These are phyloP conservation scores for Wickerhamiella slavikovae DNA, from an alignment of 805 yeast genomes.

Conservation along the genomic window DNA sequence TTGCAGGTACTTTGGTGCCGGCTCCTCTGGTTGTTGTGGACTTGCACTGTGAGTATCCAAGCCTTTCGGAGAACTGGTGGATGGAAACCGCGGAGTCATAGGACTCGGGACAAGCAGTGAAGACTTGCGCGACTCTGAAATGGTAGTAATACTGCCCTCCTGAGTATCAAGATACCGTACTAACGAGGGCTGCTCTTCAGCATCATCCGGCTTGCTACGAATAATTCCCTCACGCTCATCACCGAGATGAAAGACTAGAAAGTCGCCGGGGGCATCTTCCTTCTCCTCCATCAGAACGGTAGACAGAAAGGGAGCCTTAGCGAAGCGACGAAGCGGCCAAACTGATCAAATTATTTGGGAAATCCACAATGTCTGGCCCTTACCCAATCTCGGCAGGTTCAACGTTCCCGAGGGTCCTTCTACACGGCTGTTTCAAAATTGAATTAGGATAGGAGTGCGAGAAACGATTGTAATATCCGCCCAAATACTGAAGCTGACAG, in stretches of 20 bases:
- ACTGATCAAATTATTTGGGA: too few relatives aligned
- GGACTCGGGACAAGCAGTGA: not conserved
- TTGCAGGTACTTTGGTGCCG: conserved; percentile 9
- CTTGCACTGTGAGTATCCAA: not conserved
- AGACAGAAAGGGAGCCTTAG: too few relatives aligned
- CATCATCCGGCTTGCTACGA: conserved; percentile 4
- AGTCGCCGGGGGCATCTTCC: conserved; percentile 13
- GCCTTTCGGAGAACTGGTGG: not conserved
- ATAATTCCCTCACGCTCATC: conserved; percentile 9
- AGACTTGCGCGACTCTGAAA: not conserved
- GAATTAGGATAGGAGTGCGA: too few relatives aligned
- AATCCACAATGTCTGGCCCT: too few relatives aligned
- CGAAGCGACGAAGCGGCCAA: too few relatives aligned
- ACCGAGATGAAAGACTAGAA: conserved; percentile 20
- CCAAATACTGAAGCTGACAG: too few relatives aligned
- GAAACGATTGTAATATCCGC: too few relatives aligned
- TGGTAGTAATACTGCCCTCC: not conserved
- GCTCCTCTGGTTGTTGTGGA: not conserved
- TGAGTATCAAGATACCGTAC: conserved; percentile 6
- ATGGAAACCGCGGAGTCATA: not conserved
- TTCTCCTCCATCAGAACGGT: not conserved
- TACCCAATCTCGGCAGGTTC: too few relatives aligned
- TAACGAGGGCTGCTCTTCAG: conserved; percentile 8
- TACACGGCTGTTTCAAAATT: too few relatives aligned
- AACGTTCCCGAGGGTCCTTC: too few relatives aligned